Conservation (phyloP, 2,329 filamentous ascomycete species). For the Ceratocystis cacaofunesta region DNA sequence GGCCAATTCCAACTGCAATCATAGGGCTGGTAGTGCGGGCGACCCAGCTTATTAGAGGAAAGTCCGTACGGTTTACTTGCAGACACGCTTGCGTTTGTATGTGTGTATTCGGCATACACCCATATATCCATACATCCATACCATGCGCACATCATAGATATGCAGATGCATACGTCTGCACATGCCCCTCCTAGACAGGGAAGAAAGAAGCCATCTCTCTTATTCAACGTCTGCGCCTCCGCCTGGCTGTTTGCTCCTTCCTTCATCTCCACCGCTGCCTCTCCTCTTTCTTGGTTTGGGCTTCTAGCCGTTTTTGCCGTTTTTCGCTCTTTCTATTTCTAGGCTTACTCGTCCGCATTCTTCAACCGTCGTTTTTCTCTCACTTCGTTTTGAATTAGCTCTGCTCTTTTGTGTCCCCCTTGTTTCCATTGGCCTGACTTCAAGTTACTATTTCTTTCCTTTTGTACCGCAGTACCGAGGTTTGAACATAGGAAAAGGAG, state of each 20-base stretch:
- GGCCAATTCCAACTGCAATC: background rate
- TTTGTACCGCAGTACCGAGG: background rate
- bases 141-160: background rate
- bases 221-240: slow-evolving; percentile 1
- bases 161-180: background rate
- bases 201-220: background rate
- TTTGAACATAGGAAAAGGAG: background rate
- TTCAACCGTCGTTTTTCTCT: too few relatives aligned
- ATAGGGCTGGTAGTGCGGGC: background rate
- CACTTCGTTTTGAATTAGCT: background rate
- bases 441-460: background rate
- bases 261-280: background rate
- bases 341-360: background rate
- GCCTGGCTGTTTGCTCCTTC: background rate
- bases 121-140: background rate
- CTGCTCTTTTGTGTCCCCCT: background rate
- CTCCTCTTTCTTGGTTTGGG: background rate
- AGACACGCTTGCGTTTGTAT: background rate
- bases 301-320: background rate
- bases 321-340: background rate
- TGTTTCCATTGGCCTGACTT: background rate
- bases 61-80: background rate
- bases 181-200: background rate
- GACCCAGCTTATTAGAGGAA: background rate
- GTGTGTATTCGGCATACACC: background rate